Base-by-base conservation (phyloP, 2,329 filamentous ascomycete genomes). In the Bretziella fagacearum region DNA sequence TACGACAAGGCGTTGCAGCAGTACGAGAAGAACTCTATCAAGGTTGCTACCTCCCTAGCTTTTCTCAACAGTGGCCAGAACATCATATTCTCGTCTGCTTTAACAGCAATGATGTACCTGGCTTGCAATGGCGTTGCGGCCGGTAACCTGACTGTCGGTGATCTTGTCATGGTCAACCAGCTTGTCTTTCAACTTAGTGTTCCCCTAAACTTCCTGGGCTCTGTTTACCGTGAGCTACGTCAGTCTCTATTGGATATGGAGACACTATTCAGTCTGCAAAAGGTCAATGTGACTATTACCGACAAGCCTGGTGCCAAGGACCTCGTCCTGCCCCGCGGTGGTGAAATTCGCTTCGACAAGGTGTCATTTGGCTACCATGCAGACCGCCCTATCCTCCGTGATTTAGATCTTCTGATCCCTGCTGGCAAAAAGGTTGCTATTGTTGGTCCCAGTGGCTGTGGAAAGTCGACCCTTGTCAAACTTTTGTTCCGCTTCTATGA, bases 241-340 rank as follows among this genome's bases (percentile, higher is more conserved):
- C 91, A 98, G 65, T 94, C 85, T 18, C 70, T 98, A 37, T 70
- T 98, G 27, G 93, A 98, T 60, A 98, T 98, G 91, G 91, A 96
- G 64, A 96, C 91, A 0, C 72, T 98, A 4, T 98, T 98, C 69
- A 94, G 84, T 60, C 70, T 98, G 26, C 91, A 98, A 62, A 96
- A 93, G 61, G 89, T 96, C 58, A 93, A 96, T 55, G 79, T 95
- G 10, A 77, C 74, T 30, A 82, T 98, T 58, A 79, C 76, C 55
- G 87, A 98, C 56, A 70, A 74, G 46, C 73, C 80, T 1, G 67
- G 82, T 56, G 85, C 89, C 0, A 77, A 79, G 57, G 70, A 81
- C 0, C 70, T 98, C 1, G 63, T 72, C 6, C 70, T 98, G 11
- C 70, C 70, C 36, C 76, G 73, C 53, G 86, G 87, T 13, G 91